A percentile compares a stretch with the other conserved stretches of the same genome.
Evolutionary conservation across 139 green algal genomes (phyloP).

Genomic region (Helicosporidium sp.): DNA sequence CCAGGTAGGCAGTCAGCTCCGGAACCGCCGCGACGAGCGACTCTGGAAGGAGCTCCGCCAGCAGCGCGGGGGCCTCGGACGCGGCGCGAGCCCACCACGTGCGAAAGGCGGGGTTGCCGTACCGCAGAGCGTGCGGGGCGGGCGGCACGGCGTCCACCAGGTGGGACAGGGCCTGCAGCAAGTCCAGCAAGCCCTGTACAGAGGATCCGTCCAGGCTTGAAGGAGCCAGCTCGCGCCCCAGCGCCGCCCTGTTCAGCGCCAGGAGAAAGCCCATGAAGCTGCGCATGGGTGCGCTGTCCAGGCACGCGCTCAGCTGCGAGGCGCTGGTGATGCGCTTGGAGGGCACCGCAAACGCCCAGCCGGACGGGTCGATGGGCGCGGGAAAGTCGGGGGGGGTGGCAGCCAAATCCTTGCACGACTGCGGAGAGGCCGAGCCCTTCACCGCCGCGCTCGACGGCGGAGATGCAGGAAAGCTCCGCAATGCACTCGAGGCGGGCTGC

Average conservation of each 20-base stretch:
- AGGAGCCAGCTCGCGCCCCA: conserved; percentile 24
- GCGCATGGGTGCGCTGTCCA: conserved; percentile 18
- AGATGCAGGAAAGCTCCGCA: too few relatives aligned
- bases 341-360: conserved; percentile 9
- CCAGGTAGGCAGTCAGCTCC: conserved; percentile 70
- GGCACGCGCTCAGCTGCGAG: conserved; percentile 33
- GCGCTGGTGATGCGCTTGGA: conserved; percentile 23
- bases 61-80: conserved; percentile 11
- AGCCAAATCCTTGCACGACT: too few relatives aligned
- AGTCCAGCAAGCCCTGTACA: conserved; percentile 14
- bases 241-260: conserved; percentile 46
- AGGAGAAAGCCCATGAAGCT: conserved; percentile 71
- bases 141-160: conserved; percentile 72
- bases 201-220: conserved; percentile 15
- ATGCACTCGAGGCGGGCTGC: too few relatives aligned
- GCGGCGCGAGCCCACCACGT: background rate
- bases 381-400: too few relatives aligned
- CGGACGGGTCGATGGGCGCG: background rate
- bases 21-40: conserved; percentile 11
- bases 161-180: conserved; percentile 36
- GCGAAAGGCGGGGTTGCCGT: conserved; percentile 77
- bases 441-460: too few relatives aligned
- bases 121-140: conserved; percentile 50
- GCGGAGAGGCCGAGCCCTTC: too few relatives aligned
- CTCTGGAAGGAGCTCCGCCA: conserved; percentile 25